Evolutionary conservation across 345 rosid genomes (phyloP).

Genomic region (Camelina hispida): DNA sequence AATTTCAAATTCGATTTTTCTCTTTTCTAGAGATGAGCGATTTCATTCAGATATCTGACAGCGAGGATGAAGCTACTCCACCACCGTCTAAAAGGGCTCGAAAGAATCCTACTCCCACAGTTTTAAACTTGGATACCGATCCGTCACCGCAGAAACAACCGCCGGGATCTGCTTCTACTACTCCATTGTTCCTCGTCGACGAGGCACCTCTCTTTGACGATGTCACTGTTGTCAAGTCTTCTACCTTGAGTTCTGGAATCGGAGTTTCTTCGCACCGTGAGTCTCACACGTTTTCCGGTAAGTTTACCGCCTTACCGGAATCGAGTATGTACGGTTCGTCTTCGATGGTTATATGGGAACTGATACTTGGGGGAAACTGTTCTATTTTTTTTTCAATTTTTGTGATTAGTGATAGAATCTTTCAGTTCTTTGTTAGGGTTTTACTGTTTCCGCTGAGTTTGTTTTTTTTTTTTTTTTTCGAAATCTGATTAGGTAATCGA

Average conservation of each 20-base stretch:
- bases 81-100: slow-evolving; percentile 36
- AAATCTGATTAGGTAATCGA: slow-evolving; percentile 49
- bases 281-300: slow-evolving; percentile 43
- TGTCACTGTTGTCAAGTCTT: slow-evolving; percentile 47
- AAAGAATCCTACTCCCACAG: neutral
- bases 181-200: slow-evolving; percentile 51
- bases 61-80: slow-evolving; percentile 23
- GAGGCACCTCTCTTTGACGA: slow-evolving; percentile 59
- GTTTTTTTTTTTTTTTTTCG: neutral
- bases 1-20: neutral
- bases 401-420: neutral
- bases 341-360: neutral
- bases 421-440: slow-evolving; percentile 23
- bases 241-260: slow-evolving; percentile 32
- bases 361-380: neutral
- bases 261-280: slow-evolving; percentile 44
- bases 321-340: neutral
- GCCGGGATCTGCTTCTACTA: slow-evolving; percentile 42
- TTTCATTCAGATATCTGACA: slow-evolving; percentile 37
- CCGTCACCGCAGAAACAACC: slow-evolving; percentile 40
- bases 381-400: neutral
- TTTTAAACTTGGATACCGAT: slow-evolving; percentile 10
- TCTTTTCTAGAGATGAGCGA: slow-evolving; percentile 22
- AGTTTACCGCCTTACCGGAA: slow-evolving; percentile 13
- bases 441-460: slow-evolving; percentile 1